Evolutionary conservation across 257 asterid genomes (phyloP).

Genomic region (Asclepias syriaca): DNA sequence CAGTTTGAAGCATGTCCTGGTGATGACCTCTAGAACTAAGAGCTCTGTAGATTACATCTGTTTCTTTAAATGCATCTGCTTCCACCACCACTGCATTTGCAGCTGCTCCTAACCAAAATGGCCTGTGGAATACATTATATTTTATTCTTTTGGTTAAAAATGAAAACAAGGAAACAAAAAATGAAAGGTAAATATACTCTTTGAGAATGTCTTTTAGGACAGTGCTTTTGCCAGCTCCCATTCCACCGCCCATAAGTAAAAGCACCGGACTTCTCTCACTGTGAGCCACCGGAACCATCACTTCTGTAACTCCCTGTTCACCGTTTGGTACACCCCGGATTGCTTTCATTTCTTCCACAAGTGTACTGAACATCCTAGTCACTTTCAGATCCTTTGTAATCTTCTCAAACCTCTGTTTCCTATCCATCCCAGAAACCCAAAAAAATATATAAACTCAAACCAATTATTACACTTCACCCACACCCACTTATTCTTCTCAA

Average conservation of each 20-base stretch:
- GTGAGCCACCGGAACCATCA: conserved; percentile 77
- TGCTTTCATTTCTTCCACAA: conserved; percentile 83
- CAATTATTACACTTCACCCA: background rate
- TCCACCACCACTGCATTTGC: conserved; percentile 82
- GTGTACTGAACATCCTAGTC: conserved; percentile 59
- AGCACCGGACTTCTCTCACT: conserved; percentile 78
- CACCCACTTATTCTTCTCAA: background rate
- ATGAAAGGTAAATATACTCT: conserved; percentile 42
- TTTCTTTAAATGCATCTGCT: conserved; percentile 97
- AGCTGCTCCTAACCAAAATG: conserved; percentile 80
- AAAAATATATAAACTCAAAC: background rate
- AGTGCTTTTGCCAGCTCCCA: conserved; percentile 99
- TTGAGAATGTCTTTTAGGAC: conserved; percentile 84
- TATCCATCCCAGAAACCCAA: conserved; percentile 8
- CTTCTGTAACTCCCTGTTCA: conserved; percentile 45
- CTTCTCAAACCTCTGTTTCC: conserved; percentile 85
- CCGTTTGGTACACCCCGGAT: conserved; percentile 38
- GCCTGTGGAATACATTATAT: conserved; percentile 27
- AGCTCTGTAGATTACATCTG: conserved; percentile 80
- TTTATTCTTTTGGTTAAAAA: too few relatives aligned
- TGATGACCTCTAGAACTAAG: conserved; percentile 81
- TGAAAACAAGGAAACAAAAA: background rate
- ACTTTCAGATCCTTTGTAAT: conserved; percentile 68
- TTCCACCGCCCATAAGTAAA: conserved; percentile 96
- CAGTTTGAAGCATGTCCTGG: conserved; percentile 93